Evolutionary conservation across 345 rosid genomes (phyloP), one percentile per base, ranked within the genome.

Genomic region (Theobroma cacao): DNA sequence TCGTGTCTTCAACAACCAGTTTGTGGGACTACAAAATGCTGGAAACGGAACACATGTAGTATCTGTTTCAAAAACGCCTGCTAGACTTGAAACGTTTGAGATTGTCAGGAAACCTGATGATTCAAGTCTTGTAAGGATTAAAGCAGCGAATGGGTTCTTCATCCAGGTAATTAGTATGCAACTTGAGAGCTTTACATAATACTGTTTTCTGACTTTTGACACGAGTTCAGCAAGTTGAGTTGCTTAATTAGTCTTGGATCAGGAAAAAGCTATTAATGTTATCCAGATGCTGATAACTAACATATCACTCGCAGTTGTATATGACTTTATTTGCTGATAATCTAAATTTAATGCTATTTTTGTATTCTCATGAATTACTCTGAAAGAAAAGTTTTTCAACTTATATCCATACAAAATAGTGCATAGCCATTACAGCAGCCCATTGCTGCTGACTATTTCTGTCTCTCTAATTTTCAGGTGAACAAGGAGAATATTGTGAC

Each of bases 61-160:
- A 30, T 88, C 89, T 47, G 75, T 76, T 14, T 78, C 89, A 0
- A 76, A 58, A 50, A 41, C 74, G 1, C 64, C 84, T n/a, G 77
- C 82, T 31, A 43, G 17, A 15, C 45, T 65, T 30, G 85, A 87
- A 74, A 81, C 75, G 0, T 85, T 89, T 80, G 78, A 87, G 87
- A 89, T 90, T 48, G 82, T 85, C 18, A 79, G 83, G 48, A 76
- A 80, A 33, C 31, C 83, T 4, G 33, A 56, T 5, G 77, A 87
- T 40, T 17, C 77, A 50, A 84, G 55, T 28, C 85, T 77, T 7
- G 88, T 88, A 20, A 78, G 88, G 43, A 86, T 90, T 74, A 86
- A 79, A 84, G 90, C 94, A 31, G 65, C 87, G 12, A 90, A 85
- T 78, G 89, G 92, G 1, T 75, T 82, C 62, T 86, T 84, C 81